Evolutionary conservation across 2,329 filamentous ascomycete genomes (phyloP).

Genomic region (Amphichorda felina): DNA sequence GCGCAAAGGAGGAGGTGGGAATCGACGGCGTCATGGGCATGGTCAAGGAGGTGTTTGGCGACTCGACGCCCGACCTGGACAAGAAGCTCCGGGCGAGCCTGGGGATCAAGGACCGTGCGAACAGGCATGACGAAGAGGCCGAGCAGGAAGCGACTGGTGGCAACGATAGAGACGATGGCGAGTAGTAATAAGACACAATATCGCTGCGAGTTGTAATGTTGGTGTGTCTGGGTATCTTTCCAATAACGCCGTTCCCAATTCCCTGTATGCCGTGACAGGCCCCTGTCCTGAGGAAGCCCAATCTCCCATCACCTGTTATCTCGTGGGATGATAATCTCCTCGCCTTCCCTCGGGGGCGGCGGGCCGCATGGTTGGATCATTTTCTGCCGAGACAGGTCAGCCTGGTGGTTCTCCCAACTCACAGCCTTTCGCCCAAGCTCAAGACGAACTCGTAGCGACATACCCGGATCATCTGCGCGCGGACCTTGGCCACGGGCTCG

Average conservation of each 20-base stretch:
- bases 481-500: constrained; percentile 68
- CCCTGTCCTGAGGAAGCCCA: no score
- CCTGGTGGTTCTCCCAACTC: no score
- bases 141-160: constrained; percentile 1
- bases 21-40: constrained; percentile 63
- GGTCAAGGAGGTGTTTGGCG: constrained; percentile 48
- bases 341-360: constrained; percentile 40
- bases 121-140: constrained; percentile 12
- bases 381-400: constrained; percentile 33
- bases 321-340: not conserved
- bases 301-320: not conserved
- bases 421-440: no score
- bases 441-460: no score
- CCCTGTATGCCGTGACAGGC: no score
- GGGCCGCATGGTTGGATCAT: constrained; percentile 53
- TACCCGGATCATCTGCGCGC: constrained; percentile 68
- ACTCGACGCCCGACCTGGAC: constrained; percentile 40
- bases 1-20: constrained; percentile 77
- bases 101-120: constrained; percentile 28
- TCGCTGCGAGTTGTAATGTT: not conserved
- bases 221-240: not conserved
- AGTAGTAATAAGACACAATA: not conserved
- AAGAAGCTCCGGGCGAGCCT: constrained; percentile 50
- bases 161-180: not conserved
- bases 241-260: no score